Evolutionary conservation across 2,329 filamentous ascomycete species (phyloP).

Genomic region (Decorospora gaudefroyi): DNA sequence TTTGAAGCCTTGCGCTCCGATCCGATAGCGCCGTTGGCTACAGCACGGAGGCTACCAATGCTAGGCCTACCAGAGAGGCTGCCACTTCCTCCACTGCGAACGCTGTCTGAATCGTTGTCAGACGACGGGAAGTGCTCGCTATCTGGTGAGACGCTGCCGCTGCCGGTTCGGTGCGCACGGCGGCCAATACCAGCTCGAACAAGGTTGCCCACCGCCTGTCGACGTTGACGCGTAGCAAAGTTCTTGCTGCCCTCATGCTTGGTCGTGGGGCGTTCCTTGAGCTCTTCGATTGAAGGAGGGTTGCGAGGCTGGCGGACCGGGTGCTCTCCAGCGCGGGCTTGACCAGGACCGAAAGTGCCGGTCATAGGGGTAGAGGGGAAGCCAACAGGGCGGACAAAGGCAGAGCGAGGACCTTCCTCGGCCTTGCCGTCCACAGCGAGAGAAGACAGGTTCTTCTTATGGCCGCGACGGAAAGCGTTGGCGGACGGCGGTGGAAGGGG

Average conservation of each 20-base stretch:
- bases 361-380: constrained; percentile 81
- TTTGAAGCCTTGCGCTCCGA: constrained; percentile 72
- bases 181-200: constrained; percentile 88
- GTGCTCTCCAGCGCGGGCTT: constrained; percentile 91
- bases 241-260: constrained; percentile 97
- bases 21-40: constrained; percentile 81
- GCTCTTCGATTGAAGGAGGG: constrained; percentile 88
- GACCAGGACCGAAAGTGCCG: constrained; percentile 88
- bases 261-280: constrained; percentile 84
- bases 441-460: constrained; percentile 82
- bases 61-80: constrained; percentile 78
- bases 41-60: constrained; percentile 74
- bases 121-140: constrained; percentile 79
- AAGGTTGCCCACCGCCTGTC: constrained; percentile 87
- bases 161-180: constrained; percentile 69
- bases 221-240: constrained; percentile 89
- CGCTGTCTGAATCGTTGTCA: constrained; percentile 63
- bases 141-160: constrained; percentile 83
- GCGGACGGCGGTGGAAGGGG: constrained; percentile 86
- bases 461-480: constrained; percentile 88
- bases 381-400: constrained; percentile 57
- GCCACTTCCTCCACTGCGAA: constrained; percentile 69
- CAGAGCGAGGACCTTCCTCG: constrained; percentile 73
- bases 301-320: constrained; percentile 90
- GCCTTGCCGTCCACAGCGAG: constrained; percentile 63